Evolutionary conservation across 805 yeast genomes (phyloP), one percentile per base, ranked within the genome.

Genomic region (Hanseniaspora lachancei): DNA sequence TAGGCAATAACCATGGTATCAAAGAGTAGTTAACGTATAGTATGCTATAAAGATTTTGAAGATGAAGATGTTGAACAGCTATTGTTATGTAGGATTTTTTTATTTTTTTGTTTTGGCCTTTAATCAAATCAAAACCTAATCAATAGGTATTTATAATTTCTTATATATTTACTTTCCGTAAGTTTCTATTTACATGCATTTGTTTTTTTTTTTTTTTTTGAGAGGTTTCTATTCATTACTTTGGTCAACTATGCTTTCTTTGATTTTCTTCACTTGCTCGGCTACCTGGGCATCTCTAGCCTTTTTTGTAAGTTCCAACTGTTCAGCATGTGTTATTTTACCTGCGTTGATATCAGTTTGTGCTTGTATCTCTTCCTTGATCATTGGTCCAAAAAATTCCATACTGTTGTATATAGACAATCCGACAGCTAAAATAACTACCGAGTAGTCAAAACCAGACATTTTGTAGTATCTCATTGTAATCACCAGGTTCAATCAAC

Each of bases 311-410:
- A 32, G 35, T 32, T 46, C 49, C 24, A 46, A n/a, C 18, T 46
- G 21, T 15, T 39, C 44, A 18, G 36, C 36, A 18, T 32, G 18
- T 16, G 48, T 34, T 18, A 46, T 27, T 21, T 46, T 46, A 20
- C 56, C 56, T n/a, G 56, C 56, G 12, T 53, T 46, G 21, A 53
- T 53, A n/a, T 53, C 48, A 8, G 56, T 53, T 46, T 53, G 56
- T 21, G 50, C 34, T n/a, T 44, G 36, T 24, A 53, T 39, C 15
- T 46, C 47, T 21, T 53, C 56, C 40, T 53, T 29, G 23, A 53
- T 46, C 49, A 53, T 53, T 38, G 56, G 56, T 6, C 41, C 43
- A 20, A 53, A 53, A 18, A 53, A 53, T 32, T 53, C 56, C 34
- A 27, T n/a, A 21, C 50, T 46, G 38, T 53, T 53, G 40, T 53